phyloP scores from a whole-genome alignment of 176 grass and related monocot genomes.

The Eragrostis nindensis region DNA sequence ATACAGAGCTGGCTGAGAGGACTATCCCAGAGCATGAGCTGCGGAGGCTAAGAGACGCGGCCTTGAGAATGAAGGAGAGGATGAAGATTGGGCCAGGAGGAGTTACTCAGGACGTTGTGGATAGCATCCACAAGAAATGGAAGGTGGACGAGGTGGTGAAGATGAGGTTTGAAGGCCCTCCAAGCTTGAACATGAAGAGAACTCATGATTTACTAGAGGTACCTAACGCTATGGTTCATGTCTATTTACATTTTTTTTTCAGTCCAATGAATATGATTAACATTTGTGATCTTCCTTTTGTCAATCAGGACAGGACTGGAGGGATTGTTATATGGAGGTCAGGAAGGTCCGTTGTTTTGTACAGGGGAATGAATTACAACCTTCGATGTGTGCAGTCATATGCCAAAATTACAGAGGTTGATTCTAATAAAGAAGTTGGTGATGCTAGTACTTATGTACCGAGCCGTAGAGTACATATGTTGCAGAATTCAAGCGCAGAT shows the following conservation, averaged over 20 bases:
- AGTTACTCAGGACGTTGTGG: constrained; percentile 70
- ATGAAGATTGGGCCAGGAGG: constrained; percentile 86
- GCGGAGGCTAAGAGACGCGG: constrained; percentile 63
- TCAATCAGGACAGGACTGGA: constrained; percentile 77
- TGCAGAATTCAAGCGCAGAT: constrained; percentile 30
- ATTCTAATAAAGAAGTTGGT: constrained; percentile 31
- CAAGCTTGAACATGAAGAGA: constrained; percentile 84
- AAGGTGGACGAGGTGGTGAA: constrained; percentile 83
- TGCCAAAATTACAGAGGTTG: constrained; percentile 44
- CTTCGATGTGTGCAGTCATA: constrained; percentile 78
- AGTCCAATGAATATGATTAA: background rate
- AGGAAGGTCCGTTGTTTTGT: constrained; percentile 83
- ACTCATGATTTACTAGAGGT: constrained; percentile 94
- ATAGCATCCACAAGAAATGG: constrained; percentile 83
- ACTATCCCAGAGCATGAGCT: constrained; percentile 82
- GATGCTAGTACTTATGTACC: constrained; percentile 6
- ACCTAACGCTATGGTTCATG: constrained; percentile 14
- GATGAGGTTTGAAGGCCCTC: constrained; percentile 86
- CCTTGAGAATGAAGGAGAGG: constrained; percentile 95
- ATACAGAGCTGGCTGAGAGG: constrained; percentile 75
- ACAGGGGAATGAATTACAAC: constrained; percentile 86
- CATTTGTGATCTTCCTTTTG: constrained; percentile 15
- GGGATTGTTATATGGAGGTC: constrained; percentile 97
- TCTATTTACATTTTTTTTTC: constrained; percentile 1
- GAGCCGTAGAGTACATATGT: background rate